Evolutionary conservation across 371 early-diverging fungal genomes (phyloP).

Genomic region (Encephalitozoon romaleae): DNA sequence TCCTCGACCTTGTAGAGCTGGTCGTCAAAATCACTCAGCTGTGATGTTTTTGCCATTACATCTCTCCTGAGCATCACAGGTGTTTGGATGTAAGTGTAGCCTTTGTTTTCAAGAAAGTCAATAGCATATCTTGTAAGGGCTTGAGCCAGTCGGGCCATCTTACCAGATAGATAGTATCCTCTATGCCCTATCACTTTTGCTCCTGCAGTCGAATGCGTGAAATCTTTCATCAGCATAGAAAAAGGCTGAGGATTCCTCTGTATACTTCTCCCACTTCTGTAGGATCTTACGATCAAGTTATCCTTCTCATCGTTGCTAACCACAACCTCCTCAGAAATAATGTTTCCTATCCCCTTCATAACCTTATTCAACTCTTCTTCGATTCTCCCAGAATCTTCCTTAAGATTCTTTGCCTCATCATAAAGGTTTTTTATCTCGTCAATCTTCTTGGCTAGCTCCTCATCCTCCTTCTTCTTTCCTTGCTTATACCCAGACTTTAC

Average conservation of each 20-base stretch:
- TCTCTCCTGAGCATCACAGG: constrained; percentile 96
- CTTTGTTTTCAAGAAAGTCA: constrained; percentile 73
- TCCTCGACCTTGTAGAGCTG: constrained; percentile 89
- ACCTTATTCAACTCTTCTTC: constrained; percentile 39
- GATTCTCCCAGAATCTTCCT: constrained; percentile 2
- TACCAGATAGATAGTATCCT: constrained; percentile 87
- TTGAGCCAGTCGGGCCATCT: constrained; percentile 84
- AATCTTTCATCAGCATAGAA: constrained; percentile 69
- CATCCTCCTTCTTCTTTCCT: constrained; percentile 32
- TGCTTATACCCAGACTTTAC: constrained; percentile 34
- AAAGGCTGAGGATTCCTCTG: constrained; percentile 56
- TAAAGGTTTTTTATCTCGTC: neutral
- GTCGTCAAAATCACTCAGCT: constrained; percentile 94
- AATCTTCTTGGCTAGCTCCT: constrained; percentile 8
- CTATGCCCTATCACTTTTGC: constrained; percentile 94
- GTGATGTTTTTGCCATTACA: constrained; percentile 93
- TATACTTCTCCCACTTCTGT: constrained; percentile 61
- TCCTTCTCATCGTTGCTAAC: constrained; percentile 77
- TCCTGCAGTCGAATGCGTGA: constrained; percentile 80
- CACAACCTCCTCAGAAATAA: constrained; percentile 82
- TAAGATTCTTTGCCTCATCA: constrained; percentile 12
- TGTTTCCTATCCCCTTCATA: constrained; percentile 75
- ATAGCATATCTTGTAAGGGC: constrained; percentile 92
- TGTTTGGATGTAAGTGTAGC: constrained; percentile 88
- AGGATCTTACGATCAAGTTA: constrained; percentile 70